A percentile compares a stretch with the other conserved stretches of the same genome.
These are phyloP conservation scores for Phoenix roebelenii DNA, from an alignment of 176 grass and related monocot genomes.

Conservation along the genomic window DNA sequence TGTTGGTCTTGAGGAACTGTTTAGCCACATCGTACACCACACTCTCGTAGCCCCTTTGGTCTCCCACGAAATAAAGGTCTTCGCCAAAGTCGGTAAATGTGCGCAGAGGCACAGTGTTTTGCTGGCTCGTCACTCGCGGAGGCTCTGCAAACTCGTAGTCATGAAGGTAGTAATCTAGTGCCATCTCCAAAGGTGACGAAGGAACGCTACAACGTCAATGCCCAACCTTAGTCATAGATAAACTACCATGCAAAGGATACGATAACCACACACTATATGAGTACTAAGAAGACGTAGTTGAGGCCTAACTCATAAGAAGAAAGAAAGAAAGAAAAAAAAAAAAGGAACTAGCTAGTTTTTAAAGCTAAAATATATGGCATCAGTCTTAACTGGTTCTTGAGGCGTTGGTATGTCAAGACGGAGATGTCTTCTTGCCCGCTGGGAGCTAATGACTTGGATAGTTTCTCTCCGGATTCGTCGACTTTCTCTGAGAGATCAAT, in stretches of 20 bases:
- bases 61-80: conserved; percentile 43
- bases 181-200: conserved; percentile 44
- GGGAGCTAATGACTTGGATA: conserved; percentile 9
- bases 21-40: conserved; percentile 35
- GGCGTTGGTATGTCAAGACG: conserved; percentile 37
- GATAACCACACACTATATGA: too few relatives aligned
- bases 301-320: too few relatives aligned
- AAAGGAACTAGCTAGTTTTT: too few relatives aligned
- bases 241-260: too few relatives aligned
- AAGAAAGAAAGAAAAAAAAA: too few relatives aligned
- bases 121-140: conserved; percentile 47
- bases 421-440: conserved; percentile 44
- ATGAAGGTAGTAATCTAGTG: conserved; percentile 43
- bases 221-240: too few relatives aligned
- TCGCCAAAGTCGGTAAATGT: conserved; percentile 41
- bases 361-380: too few relatives aligned
- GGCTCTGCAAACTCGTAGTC: conserved; percentile 63
- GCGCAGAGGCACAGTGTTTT: conserved; percentile 35
- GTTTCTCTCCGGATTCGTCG: conserved; percentile 1
- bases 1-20: conserved; percentile 33
- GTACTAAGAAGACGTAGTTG: too few relatives aligned
- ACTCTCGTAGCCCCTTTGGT: conserved; percentile 42
- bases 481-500: conserved; percentile 11
- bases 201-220: conserved; percentile 14
- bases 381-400: conserved; percentile 30